Base-by-base conservation (phyloP, 2,329 filamentous ascomycete genomes). In the Daldinia sp. region DNA sequence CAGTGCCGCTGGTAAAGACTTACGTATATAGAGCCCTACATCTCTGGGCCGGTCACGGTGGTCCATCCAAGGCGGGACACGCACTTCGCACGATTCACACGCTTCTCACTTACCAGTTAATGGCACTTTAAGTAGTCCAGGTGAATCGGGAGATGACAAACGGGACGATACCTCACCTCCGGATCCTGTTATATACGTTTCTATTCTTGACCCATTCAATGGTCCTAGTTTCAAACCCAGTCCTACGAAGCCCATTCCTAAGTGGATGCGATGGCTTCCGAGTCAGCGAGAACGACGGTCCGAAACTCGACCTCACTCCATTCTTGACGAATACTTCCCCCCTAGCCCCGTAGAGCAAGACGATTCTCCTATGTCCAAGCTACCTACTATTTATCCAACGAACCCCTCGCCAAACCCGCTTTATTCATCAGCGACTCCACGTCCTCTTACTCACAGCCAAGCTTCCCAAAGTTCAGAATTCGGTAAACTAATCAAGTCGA, bases 191-290 rank as follows among this genome's bases (percentile, higher is more conserved):
- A 82, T 87, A 5, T 88, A 86, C 75, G 81, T 88, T 6, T 82
- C 84, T 37, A 81, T 86, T 4, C 77, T 78, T 30, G 82, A 88
- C 67, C 86, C 87, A 0, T 67, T 87, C 10, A 80, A 83, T 13
- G 76, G 80, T 9, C 77, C 79, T 3, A 79, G 82, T 1, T 88
- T 88, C 72, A 80, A 78, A 67, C 83, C 85, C 1, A 82, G 81
- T 59, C 81, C 79, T 3, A 80, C 84, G 10, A 89, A 88, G 67
- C 84, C 86, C 1, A 81, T 88, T 10, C 86, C 86, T 0, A 65
- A 71, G 13, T 84, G 82, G 75, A 86, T 86, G 82, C 80, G 79
- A 51, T 71, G 75, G 66, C 73, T 74, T 1, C 72, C 74, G 13
- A 74, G 58, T 15, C 65, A 74, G 9, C 71, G 63, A 41, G 26